A percentile compares a stretch with the other conserved stretches of the same genome.
Evolutionary conservation across 208 protist species (phyloP).

Genomic region (Leishmania tropica): DNA sequence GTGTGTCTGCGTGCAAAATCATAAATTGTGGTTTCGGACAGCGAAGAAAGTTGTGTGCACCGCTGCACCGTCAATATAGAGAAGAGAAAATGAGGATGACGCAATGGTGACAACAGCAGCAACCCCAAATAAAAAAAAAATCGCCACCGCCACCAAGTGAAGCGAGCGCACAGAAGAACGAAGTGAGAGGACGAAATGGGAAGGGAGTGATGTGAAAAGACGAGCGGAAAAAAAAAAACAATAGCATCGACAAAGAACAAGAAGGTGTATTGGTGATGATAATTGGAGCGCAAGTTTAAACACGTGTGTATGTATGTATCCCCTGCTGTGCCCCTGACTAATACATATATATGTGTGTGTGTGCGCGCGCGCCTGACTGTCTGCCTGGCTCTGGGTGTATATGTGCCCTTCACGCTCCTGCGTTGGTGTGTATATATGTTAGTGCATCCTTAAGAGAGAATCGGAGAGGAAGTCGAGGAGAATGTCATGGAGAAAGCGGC

Average conservation of each 20-base stretch:
- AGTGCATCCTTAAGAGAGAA: neutral
- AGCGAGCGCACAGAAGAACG: neutral
- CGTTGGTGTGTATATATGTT: neutral
- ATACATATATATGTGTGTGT: too few species aligned
- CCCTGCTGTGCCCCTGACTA: neutral
- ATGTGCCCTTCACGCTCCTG: neutral
- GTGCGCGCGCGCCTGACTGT: too few species aligned
- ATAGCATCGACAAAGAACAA: neutral
- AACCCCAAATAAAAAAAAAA: neutral
- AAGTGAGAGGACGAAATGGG: conserved; percentile 2
- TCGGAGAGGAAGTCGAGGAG: neutral
- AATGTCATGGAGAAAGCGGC: neutral
- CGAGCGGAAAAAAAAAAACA: conserved; percentile 7
- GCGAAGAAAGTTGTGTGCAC: neutral
- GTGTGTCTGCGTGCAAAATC: neutral
- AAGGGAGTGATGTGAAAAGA: neutral
- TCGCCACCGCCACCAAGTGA: neutral
- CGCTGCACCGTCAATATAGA: neutral
- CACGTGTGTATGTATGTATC: neutral
- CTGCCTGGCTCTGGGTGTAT: neutral
- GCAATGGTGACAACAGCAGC: neutral
- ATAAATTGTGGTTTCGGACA: neutral
- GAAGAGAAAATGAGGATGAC: neutral
- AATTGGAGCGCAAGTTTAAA: neutral
- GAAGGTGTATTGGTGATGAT: neutral